Percentiles rank a stretch among this genome's conserved stretches.
These are phyloP conservation scores for Dictyostelium brefeldianum DNA, from an alignment of 78 protist species.

Conservation along the genomic window DNA sequence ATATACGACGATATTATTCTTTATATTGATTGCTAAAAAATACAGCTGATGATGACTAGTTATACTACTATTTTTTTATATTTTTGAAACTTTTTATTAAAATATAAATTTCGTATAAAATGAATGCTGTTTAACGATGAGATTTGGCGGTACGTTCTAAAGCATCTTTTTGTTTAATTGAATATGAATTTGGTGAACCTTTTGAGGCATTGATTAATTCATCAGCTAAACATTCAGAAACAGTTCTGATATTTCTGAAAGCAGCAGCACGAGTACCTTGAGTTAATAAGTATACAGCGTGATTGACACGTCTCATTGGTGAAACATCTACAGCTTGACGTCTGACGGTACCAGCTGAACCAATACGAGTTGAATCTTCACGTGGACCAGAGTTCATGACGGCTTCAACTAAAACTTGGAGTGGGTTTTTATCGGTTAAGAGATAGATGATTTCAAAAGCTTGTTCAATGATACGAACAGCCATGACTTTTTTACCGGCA, in stretches of 20 bases:
- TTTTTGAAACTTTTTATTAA: too few relatives aligned
- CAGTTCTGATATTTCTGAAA: constrained; percentile 99
- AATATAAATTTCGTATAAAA: too few relatives aligned
- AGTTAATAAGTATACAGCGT: constrained; percentile 96
- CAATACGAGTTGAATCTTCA: constrained; percentile 99
- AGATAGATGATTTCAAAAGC: constrained; percentile 99
- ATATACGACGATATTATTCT: too few relatives aligned
- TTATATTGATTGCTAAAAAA: too few relatives aligned
- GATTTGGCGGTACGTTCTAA: constrained; percentile 46
- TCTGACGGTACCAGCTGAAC: constrained; percentile 99
- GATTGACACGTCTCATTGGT: constrained; percentile 99
- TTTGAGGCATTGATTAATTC: constrained; percentile 99
- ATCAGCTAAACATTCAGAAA: constrained; percentile 99
- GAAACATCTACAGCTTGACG: constrained; percentile 99
- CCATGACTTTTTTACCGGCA: constrained; percentile 99
- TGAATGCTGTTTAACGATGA: not conserved
- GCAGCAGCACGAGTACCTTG: constrained; percentile 95
- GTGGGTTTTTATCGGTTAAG: constrained; percentile 98
- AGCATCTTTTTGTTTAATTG: constrained; percentile 28
- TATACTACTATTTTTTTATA: too few relatives aligned
- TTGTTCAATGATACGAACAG: constrained; percentile 98
- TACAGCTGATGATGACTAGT: too few relatives aligned
- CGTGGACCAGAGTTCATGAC: constrained; percentile 98
- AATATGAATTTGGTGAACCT: constrained; percentile 40
- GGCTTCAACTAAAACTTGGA: constrained; percentile 80